Base-by-base conservation (phyloP, 2,329 filamentous ascomycete genomes). In the Sarocladium strictum region DNA sequence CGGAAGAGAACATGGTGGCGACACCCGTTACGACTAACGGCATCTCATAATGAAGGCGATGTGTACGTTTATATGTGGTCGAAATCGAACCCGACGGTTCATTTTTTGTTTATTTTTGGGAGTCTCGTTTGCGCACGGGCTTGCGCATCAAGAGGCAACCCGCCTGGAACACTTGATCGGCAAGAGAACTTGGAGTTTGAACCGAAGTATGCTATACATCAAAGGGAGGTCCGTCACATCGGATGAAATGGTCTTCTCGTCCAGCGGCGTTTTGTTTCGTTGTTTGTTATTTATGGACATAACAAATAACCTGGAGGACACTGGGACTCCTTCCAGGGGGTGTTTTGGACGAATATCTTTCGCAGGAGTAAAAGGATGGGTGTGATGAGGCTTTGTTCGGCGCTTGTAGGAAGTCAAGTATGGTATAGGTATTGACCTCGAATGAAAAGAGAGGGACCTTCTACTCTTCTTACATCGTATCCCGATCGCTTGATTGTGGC, bases 1-100 rank as follows among this genome's bases (percentile, higher is more conserved):
- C 58, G 1, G 62, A 64, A 3, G 65, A 66, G 15, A 61, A 56
- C 12, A 51, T 63, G 29, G 55, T 58, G 9, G 53, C 65, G 14
- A 50, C 60, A 12, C 57, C 62, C 12, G 56, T 63, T n/a, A 55
- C 61, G 41, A 58, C 62, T 50, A 68, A 68, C 54, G 63, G 66
- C 32, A 59, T 59, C 53, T 58, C 60, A 60, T 64, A 58, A 59
- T 49, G 43, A 49, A 21, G 43, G 43, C 43, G 43, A 19, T n/a
- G 14, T 49, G 43, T 49, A 49, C 23, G 43, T 49, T 49, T 49
- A 49, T n/a, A 14, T 49, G 43, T 49, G 43, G 23, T 49, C 29
- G 5, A 11, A 49, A 23, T 43, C 40, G n/a, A 49, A n/a, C 7
- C 43, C 9, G 19, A 24, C 23, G 38, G 38, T 43, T 38, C 15